phyloP scores from a whole-genome alignment of 1,139 yeast genomes.

The Kodamaea fungicola region DNA sequence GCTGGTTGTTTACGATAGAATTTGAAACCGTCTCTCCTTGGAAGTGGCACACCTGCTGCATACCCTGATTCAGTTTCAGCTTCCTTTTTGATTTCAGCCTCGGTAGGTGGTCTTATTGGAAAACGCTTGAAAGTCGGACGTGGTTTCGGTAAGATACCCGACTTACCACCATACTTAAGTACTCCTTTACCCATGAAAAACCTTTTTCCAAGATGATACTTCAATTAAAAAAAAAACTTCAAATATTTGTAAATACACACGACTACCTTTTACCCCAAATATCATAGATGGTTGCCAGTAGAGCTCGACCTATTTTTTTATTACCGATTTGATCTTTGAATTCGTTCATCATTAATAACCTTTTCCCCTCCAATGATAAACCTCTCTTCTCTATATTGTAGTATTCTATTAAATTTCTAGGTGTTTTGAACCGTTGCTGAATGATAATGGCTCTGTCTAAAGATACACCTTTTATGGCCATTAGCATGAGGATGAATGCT shows the following conservation, averaged over 20 bases:
- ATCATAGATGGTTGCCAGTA: conserved; percentile 60
- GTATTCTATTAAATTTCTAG: conserved; percentile 45
- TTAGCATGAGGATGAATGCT: conserved; percentile 68
- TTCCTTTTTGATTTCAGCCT: conserved; percentile 33
- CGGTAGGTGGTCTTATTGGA: conserved; percentile 55
- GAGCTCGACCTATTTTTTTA: conserved; percentile 54
- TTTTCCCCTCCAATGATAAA: conserved; percentile 26
- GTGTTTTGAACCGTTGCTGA: conserved; percentile 66
- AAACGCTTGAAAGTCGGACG: conserved; percentile 63
- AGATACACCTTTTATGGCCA: conserved; percentile 78
- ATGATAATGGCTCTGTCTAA: conserved; percentile 80
- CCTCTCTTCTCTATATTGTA: conserved; percentile 19
- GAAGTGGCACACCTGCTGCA: conserved; percentile 72
- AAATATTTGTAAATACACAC: conserved; percentile 1
- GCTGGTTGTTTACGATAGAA: conserved; percentile 41
- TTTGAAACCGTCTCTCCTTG: conserved; percentile 52
- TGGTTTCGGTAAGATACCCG: conserved; percentile 78
- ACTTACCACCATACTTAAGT: conserved; percentile 59
- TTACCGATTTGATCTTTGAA: conserved; percentile 56
- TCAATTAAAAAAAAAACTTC: not conserved
- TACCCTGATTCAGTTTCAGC: conserved; percentile 59
- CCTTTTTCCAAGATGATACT: not conserved
- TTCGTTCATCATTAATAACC: conserved; percentile 37
- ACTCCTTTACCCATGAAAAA: conserved; percentile 47
- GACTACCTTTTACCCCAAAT: conserved; percentile 48